phyloP scores from a whole-genome alignment of 805 yeast species.

The Yamadazyma endophytica region DNA sequence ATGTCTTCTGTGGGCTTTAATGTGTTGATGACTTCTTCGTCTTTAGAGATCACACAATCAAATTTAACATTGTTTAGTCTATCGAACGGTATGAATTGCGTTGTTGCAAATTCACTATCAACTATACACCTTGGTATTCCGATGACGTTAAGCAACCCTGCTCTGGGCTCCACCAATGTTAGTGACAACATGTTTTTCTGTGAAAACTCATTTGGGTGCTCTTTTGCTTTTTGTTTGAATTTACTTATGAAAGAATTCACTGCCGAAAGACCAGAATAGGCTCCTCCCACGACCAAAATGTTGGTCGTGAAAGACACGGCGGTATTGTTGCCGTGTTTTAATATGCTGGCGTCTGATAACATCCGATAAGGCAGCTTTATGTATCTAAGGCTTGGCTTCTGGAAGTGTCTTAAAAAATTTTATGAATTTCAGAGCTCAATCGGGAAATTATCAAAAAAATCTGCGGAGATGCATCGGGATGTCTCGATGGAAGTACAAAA shows the following conservation, averaged over 20 bases:
- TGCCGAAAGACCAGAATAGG: conserved; percentile 38
- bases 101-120: conserved; percentile 33
- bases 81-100: conserved; percentile 32
- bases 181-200: conserved; percentile 16
- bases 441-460: too few species aligned
- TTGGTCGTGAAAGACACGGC: conserved; percentile 24
- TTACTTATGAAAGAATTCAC: conserved; percentile 25
- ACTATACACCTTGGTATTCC: conserved; percentile 39
- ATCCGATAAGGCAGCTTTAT: too few species aligned
- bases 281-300: conserved; percentile 38
- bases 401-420: too few species aligned
- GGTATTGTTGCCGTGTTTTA: conserved; percentile 2
- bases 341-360: conserved; percentile 3
- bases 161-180: conserved; percentile 36
- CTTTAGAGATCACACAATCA: conserved; percentile 23
- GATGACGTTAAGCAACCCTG: conserved; percentile 35
- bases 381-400: too few species aligned
- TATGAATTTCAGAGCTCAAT: too few species aligned
- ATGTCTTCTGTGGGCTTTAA: conserved; percentile 7
- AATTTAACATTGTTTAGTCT: conserved; percentile 25
- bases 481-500: too few species aligned
- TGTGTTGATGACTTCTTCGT: conserved; percentile 15
- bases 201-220: conserved; percentile 1
- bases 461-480: too few species aligned
- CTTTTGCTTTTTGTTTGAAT: conserved; percentile 11